Evolutionary conservation across 1,139 yeast species (phyloP), one percentile per base, ranked within the genome.

Genomic region (Debaryomyces subglobosus): DNA sequence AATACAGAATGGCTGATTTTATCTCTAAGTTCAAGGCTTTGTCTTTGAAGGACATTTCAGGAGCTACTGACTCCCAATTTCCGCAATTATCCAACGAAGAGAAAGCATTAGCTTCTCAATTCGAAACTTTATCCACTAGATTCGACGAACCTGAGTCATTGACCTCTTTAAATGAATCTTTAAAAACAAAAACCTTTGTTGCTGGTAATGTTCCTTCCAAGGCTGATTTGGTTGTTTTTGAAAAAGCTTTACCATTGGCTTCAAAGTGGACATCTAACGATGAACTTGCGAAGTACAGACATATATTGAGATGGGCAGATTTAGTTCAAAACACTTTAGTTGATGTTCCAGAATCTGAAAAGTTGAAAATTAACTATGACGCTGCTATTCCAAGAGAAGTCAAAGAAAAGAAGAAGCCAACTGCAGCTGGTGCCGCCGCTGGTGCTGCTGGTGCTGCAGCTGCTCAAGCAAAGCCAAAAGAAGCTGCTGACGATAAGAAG

Each of bases 221-320:
- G 44, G 80, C 82, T 13, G 99, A 94, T 65, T 79, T 84, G 42
- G 72, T 75, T 44, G 84, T 87, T 40, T 88, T 89, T 60, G 82
- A 84, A 48, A 75, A 82, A 37, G 84, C 84, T 29, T 72, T 81
- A 58, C 87, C 91, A 45, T 56, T 81, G 49, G 82, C 88, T 32
- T 70, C 75, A 50, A 69, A 75, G 52, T 82, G 90, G 81, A 68
- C 76, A 20, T 63, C 81, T 38, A 71, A 74, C 32, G 85, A 83
- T 39, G 82, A 84, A 50, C 58, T 79, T 51, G 79, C 82, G 46
- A 66, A 69, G 45, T 69, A 71, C 65, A 88, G 97, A 78, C 98
- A 92, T 69, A 77, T 91, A 53, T 73, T 90, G 54, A 86, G 98
- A 79, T 94, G 98, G 97, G 81, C 82, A 21, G 97, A 91, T 62